Evolutionary conservation across 2,329 filamentous ascomycete species (phyloP).

Genomic region (Sporothrix pallida): DNA sequence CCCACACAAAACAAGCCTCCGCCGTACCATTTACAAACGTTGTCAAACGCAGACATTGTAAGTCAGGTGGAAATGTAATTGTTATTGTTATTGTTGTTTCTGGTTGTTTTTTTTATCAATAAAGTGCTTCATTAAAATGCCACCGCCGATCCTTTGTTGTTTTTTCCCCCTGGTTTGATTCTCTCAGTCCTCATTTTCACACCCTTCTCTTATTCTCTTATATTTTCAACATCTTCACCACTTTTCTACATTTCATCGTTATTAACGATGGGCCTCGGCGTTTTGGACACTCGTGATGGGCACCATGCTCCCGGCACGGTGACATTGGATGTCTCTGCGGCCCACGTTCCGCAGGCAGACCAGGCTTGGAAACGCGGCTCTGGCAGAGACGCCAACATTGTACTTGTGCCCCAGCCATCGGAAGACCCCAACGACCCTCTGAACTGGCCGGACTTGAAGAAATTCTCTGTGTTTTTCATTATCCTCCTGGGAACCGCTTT

Average conservation of each 20-base stretch:
- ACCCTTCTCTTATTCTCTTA: too few relatives aligned
- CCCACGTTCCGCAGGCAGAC: background rate
- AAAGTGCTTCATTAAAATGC: background rate
- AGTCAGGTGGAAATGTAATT: background rate
- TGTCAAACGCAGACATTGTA: background rate
- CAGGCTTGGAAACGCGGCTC: slow-evolving; percentile 2
- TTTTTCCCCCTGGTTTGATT: too few relatives aligned
- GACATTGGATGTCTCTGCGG: background rate
- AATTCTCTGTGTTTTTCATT: background rate
- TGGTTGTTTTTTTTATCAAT: too few relatives aligned
- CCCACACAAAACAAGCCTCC: background rate
- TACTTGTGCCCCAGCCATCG: background rate
- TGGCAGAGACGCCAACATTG: background rate
- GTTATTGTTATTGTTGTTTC: background rate
- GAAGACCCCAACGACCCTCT: background rate
- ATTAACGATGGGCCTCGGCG: background rate
- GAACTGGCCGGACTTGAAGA: background rate
- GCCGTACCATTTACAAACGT: background rate
- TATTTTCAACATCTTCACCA: too few relatives aligned
- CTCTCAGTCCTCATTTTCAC: too few relatives aligned
- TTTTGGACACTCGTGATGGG: background rate
- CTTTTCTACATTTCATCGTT: background rate
- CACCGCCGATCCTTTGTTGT: background rate
- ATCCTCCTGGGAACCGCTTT: background rate
- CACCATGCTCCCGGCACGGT: background rate